These are phyloP conservation scores for Populus hybrid DNA, from an alignment of 441 rosid species.

Conservation along the genomic window DNA sequence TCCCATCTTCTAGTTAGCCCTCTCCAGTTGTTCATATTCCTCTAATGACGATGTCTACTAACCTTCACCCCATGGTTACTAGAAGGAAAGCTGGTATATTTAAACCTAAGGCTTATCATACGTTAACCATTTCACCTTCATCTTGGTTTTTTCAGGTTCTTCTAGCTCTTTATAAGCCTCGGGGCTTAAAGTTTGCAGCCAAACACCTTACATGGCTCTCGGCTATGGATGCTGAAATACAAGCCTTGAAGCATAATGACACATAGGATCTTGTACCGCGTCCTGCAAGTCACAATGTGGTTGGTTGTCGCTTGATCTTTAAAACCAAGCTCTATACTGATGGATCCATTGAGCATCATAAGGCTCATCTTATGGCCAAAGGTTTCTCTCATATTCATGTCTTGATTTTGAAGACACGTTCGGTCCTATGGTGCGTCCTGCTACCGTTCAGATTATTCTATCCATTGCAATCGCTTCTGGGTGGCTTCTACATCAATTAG, in stretches of 20 bases:
- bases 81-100: too few species aligned
- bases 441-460: background rate
- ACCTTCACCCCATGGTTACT: too few species aligned
- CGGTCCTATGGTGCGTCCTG: background rate
- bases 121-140: too few species aligned
- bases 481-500: background rate
- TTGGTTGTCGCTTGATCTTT: background rate
- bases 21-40: too few species aligned
- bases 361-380: background rate
- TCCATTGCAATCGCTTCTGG: background rate
- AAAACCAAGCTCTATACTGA: background rate
- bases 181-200: too few species aligned
- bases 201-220: background rate
- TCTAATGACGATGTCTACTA: too few species aligned
- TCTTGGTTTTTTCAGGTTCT: too few species aligned
- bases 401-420: background rate
- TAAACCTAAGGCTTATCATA: too few species aligned
- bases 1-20: too few species aligned
- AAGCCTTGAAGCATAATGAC: background rate
- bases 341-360: background rate
- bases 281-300: background rate
- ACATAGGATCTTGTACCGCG: background rate
- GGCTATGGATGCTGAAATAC: background rate
- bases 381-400: background rate
- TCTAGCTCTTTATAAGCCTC: too few species aligned